Conservation (phyloP, 495 filamentous ascomycete genomes). For the Hyphodiscus hymeniophilus region DNA sequence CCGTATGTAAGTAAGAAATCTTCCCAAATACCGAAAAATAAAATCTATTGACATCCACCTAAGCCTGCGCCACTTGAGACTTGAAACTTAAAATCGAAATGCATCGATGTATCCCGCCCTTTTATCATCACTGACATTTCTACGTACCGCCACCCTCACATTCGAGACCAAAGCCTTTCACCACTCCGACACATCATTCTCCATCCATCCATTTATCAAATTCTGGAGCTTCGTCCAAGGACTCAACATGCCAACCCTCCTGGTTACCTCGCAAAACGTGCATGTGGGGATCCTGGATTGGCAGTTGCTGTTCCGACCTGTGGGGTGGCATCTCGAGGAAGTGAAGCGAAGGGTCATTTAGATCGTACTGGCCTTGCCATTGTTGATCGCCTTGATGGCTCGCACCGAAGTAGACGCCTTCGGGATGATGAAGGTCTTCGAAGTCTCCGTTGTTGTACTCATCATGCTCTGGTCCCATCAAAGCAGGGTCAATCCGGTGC, state of each 20-base stretch:
- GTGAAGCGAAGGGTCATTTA: background rate
- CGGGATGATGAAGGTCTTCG: background rate
- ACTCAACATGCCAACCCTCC: constrained; percentile 25
- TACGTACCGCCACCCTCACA: background rate
- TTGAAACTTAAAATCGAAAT: constrained; percentile 8
- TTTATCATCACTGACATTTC: background rate
- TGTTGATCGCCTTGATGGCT: constrained; percentile 3
- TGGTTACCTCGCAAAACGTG: constrained; percentile 31
- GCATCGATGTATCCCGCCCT: background rate
- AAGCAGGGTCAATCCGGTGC: constrained; percentile 20
- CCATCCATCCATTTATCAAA: constrained; percentile 23
- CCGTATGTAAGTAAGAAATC: background rate
- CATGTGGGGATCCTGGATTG: constrained; percentile 19
- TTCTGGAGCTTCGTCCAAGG: constrained; percentile 21
- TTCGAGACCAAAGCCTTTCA: background rate
- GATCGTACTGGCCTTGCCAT: constrained; percentile 8
- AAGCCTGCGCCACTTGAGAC: constrained; percentile 7
- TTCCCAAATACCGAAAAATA: background rate
- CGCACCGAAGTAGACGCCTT: constrained; percentile 8
- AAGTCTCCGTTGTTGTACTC: constrained; percentile 5
- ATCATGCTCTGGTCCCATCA: constrained; percentile 7
- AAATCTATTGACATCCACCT: constrained; percentile 5
- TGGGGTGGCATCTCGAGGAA: constrained; percentile 10
- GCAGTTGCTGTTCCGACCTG: constrained; percentile 7
- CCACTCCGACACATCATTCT: background rate